Evolutionary conservation across 2,329 filamentous ascomycete genomes (phyloP).

Genomic region (Colletotrichum truncatum): DNA sequence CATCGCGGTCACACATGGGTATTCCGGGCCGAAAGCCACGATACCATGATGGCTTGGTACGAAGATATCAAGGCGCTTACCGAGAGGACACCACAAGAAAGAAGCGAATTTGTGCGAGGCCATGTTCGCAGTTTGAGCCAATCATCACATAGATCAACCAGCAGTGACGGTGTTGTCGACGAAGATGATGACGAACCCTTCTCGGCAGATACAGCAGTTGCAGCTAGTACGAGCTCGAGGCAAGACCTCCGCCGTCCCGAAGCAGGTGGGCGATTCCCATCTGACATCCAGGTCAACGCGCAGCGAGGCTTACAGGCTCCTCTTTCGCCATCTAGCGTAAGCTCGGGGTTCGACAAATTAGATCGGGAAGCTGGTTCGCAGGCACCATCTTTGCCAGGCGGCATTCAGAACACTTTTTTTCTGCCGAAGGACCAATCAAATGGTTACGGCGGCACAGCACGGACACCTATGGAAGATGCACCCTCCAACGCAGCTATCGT

Average conservation of each 20-base stretch:
- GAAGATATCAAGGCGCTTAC: slow-evolving; percentile 91
- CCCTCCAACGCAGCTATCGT: slow-evolving; percentile 61
- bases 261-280: slow-evolving; percentile 97
- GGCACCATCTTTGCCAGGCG: slow-evolving; percentile 59
- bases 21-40: slow-evolving; percentile 77
- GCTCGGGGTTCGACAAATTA: slow-evolving; percentile 63
- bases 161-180: slow-evolving; percentile 81
- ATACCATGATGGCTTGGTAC: slow-evolving; percentile 98
- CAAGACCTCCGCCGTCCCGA: slow-evolving; percentile 75
- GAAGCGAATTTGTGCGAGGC: slow-evolving; percentile 84
- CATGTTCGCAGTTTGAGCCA: slow-evolving; percentile 83
- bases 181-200: slow-evolving; percentile 77
- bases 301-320: slow-evolving; percentile 82
- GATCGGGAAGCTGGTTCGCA: slow-evolving; percentile 70
- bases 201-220: slow-evolving; percentile 64
- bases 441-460: slow-evolving; percentile 57
- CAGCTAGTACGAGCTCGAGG: slow-evolving; percentile 56
- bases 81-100: slow-evolving; percentile 87
- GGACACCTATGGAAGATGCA: slow-evolving; percentile 56
- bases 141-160: slow-evolving; percentile 67
- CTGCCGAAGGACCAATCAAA: slow-evolving; percentile 1
- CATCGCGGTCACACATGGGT: slow-evolving; percentile 83
- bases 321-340: slow-evolving; percentile 83
- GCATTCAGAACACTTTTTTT: background rate
- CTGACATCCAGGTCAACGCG: slow-evolving; percentile 85